Evolutionary conservation across 1,139 yeast species (phyloP).

Genomic region (Pichia inconspicua): DNA sequence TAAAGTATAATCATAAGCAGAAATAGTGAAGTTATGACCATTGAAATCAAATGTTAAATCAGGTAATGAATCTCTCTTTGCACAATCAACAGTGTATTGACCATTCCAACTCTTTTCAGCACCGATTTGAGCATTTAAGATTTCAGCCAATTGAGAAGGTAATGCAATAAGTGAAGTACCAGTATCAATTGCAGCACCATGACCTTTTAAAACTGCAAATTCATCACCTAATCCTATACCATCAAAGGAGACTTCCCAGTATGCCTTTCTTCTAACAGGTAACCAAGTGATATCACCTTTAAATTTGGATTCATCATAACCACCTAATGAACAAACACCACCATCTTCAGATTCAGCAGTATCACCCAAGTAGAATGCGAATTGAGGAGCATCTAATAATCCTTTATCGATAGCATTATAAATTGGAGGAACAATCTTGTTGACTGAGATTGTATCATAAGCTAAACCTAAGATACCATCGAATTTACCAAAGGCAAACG

Average conservation of each 20-base stretch:
- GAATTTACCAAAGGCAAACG: slow-evolving; percentile 96
- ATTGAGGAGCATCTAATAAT: slow-evolving; percentile 72
- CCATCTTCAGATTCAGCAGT: slow-evolving; percentile 58
- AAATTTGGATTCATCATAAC: slow-evolving; percentile 67
- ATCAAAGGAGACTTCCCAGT: slow-evolving; percentile 95
- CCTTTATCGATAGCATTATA: slow-evolving; percentile 82
- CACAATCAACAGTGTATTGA: slow-evolving; percentile 90
- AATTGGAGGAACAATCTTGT: slow-evolving; percentile 85
- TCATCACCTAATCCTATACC: slow-evolving; percentile 89
- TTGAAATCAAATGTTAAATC: slow-evolving; percentile 83
- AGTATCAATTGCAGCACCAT: slow-evolving; percentile 97
- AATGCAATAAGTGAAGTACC: slow-evolving; percentile 94
- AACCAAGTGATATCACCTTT: slow-evolving; percentile 84
- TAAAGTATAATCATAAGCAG: slow-evolving; percentile 84
- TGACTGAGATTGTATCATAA: slow-evolving; percentile 82
- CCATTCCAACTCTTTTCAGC: slow-evolving; percentile 97
- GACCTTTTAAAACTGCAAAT: slow-evolving; percentile 67
- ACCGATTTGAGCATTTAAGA: slow-evolving; percentile 89
- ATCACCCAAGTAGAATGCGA: slow-evolving; percentile 87
- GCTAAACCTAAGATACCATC: slow-evolving; percentile 96
- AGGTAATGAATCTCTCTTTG: slow-evolving; percentile 70
- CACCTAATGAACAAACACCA: slow-evolving; percentile 93
- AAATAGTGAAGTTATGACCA: slow-evolving; percentile 84
- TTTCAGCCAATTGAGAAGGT: slow-evolving; percentile 92
- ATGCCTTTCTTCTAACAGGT: slow-evolving; percentile 98